A percentile compares a stretch with the other conserved stretches of the same genome.
Conservation (phyloP, 305 asterid species). For the Fraxinus angustifolia region DNA sequence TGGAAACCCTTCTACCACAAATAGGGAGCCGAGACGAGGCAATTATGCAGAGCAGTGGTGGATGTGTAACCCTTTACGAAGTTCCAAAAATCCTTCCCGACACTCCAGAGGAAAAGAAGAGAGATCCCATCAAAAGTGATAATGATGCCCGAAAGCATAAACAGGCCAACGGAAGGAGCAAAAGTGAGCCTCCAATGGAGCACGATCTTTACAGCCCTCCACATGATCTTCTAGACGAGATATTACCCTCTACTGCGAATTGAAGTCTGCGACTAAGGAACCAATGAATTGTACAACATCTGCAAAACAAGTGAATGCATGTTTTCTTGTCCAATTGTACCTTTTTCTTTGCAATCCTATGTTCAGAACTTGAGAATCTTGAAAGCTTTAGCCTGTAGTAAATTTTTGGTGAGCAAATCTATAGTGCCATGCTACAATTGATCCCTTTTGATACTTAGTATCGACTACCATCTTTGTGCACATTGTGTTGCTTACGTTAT, state of each 20-base stretch:
- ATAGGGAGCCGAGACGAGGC: conserved; percentile 40
- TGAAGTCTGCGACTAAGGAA: conserved; percentile 17
- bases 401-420: not conserved
- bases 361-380: not conserved
- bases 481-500: not conserved
- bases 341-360: not conserved
- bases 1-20: conserved; percentile 57
- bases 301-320: not conserved
- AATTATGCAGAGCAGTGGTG: conserved; percentile 34
- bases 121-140: conserved; percentile 24
- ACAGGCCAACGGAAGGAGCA: conserved; percentile 54
- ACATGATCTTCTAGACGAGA: conserved; percentile 32
- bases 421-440: not conserved
- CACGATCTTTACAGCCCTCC: conserved; percentile 41
- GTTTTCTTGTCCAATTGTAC: not conserved
- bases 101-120: conserved; percentile 17
- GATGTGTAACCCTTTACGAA: conserved; percentile 64
- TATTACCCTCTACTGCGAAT: conserved; percentile 27
- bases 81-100: conserved; percentile 32
- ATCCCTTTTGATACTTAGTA: not conserved
- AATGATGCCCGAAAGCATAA: conserved; percentile 26
- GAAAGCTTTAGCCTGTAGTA: not conserved
- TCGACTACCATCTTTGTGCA: not conserved
- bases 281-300: conserved; percentile 12
- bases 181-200: conserved; percentile 69